These are phyloP conservation scores for Eucalyptus victrix DNA, from an alignment of 345 rosid species.

Conservation along the genomic window DNA sequence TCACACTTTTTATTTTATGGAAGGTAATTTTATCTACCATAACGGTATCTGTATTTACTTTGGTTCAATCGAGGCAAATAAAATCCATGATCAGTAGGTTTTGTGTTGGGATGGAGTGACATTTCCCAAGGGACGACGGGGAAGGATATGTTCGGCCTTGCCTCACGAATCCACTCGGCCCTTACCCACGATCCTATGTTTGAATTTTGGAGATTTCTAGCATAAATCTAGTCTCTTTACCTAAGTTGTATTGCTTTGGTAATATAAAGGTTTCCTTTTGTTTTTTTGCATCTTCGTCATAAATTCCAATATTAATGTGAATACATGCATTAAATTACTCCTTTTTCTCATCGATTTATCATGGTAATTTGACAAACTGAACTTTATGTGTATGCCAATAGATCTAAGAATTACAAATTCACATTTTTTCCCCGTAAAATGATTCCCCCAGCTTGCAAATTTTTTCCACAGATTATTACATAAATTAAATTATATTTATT, in stretches of 20 bases:
- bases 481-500: too few species aligned
- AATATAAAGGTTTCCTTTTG: background rate
- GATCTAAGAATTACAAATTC: background rate
- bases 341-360: background rate
- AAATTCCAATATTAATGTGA: background rate
- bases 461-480: too few species aligned
- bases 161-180: too few species aligned
- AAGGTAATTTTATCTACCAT: background rate
- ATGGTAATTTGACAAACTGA: background rate
- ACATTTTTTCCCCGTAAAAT: background rate
- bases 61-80: background rate
- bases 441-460: background rate
- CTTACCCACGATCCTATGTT: background rate
- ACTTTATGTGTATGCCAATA: background rate
- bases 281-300: background rate
- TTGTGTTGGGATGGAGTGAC: background rate
- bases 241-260: background rate
- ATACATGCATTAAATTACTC: background rate
- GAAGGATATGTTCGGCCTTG: background rate
- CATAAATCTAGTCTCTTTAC: background rate
- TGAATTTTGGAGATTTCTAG: background rate
- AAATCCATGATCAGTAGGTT: background rate
- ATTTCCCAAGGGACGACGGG: accelerated
- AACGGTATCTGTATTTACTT: accelerated
- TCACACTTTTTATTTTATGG: background rate